phyloP scores from a whole-genome alignment of 805 yeast species.

The Pichia manshurica region DNA sequence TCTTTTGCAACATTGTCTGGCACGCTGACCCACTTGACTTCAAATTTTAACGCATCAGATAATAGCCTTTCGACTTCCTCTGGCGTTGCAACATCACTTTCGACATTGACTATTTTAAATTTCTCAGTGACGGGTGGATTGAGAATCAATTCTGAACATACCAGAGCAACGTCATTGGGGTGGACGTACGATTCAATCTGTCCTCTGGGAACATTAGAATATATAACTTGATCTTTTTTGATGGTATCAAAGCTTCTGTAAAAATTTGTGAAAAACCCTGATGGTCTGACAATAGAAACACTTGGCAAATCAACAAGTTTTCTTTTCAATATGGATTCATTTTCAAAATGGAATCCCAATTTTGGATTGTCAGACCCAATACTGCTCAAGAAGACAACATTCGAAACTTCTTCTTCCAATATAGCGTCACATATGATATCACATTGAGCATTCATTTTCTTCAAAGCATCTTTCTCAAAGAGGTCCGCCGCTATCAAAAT shows the following conservation, averaged over 20 bases:
- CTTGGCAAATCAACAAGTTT: neutral
- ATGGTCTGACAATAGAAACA: conserved; percentile 1
- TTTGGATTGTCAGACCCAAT: neutral
- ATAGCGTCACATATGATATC: neutral
- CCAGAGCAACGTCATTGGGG: neutral
- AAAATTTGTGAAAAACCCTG: neutral
- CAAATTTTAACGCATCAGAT: neutral
- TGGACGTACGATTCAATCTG: neutral
- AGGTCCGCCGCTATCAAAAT: neutral
- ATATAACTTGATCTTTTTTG: neutral
- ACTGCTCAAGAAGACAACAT: neutral
- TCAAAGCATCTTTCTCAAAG: neutral
- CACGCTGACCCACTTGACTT: neutral
- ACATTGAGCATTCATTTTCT: neutral
- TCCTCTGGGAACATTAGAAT: neutral
- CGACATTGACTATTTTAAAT: neutral
- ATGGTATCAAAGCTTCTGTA: neutral
- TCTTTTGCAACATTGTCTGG: neutral
- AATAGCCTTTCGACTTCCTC: neutral
- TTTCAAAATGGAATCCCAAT: neutral
- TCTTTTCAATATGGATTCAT: neutral
- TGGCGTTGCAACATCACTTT: neutral
- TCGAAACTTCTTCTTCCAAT: neutral
- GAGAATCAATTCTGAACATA: neutral
- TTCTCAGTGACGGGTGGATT: neutral